A percentile compares a stretch with the other conserved stretches of the same genome.
phyloP scores from a whole-genome alignment of 1,139 yeast genomes.

The Tardiomyces depauwii region DNA sequence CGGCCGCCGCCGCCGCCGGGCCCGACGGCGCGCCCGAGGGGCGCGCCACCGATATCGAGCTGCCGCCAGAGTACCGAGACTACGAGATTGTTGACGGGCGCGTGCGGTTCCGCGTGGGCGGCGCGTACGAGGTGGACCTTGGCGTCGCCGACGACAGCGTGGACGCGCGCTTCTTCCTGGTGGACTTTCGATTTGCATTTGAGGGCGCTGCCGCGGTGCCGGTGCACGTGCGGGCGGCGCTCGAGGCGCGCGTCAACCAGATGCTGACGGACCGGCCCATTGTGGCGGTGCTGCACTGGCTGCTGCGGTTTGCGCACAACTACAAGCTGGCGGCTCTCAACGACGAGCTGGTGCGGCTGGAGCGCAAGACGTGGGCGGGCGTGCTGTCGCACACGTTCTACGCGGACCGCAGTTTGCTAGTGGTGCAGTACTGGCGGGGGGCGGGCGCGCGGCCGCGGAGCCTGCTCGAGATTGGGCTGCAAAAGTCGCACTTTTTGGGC shows the following conservation, averaged over 20 bases:
- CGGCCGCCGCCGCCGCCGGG: too few relatives aligned
- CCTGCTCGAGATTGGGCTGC: conserved; percentile 48
- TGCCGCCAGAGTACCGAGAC: conserved; percentile 54
- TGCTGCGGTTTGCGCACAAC: conserved; percentile 61
- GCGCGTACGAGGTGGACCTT: conserved; percentile 59
- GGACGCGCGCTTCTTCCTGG: conserved; percentile 58
- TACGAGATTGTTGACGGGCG: conserved; percentile 68
- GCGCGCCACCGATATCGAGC: conserved; percentile 25
- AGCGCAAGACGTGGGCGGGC: conserved; percentile 53
- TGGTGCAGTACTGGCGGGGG: conserved; percentile 62
- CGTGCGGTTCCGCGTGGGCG: conserved; percentile 50
- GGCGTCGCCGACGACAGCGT: conserved; percentile 56
- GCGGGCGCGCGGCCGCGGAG: conserved; percentile 30
- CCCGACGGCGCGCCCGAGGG: too few relatives aligned
- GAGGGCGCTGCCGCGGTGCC: conserved; percentile 24
- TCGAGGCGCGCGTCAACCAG: conserved; percentile 49
- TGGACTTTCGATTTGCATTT: conserved; percentile 56
- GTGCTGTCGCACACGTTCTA: conserved; percentile 56
- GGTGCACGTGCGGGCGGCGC: conserved; percentile 29
- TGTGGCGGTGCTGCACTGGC: conserved; percentile 49
- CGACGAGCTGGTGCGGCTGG: conserved; percentile 47
- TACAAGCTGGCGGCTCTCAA: conserved; percentile 65
- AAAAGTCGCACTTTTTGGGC: conserved; percentile 3
- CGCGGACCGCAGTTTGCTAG: conserved; percentile 48
- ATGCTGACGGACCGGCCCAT: conserved; percentile 44